These are phyloP conservation scores for Mycena sanguinolenta DNA, from an alignment of 768 basidiomycete genomes.

Conservation along the genomic window DNA sequence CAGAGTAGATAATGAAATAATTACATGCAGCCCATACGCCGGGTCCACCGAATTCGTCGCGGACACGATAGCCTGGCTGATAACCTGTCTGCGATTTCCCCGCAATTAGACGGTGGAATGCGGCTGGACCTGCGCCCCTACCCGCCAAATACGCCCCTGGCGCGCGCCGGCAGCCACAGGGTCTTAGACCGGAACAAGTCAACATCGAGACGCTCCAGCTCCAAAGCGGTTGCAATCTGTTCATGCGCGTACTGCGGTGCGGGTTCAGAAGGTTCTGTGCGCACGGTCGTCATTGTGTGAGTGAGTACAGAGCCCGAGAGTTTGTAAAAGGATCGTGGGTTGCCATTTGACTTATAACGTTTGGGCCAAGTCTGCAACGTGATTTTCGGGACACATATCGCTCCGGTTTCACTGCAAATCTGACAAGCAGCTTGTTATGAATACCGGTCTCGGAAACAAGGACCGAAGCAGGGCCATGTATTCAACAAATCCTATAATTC, in stretches of 20 bases:
- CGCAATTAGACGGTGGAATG: neutral
- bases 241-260: constrained; percentile 47
- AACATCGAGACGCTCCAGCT: constrained; percentile 83
- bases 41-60: constrained; percentile 82
- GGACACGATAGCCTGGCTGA: constrained; percentile 87
- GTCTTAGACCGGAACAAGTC: constrained; percentile 85
- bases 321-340: neutral
- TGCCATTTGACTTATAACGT: neutral
- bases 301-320: neutral
- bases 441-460: too few relatives aligned
- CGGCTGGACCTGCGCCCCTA: constrained; percentile 39
- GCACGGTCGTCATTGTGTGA: constrained; percentile 2
- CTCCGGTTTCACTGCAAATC: neutral
- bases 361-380: neutral
- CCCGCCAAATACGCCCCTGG: constrained; percentile 88
- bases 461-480: neutral
- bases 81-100: constrained; percentile 71
- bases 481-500: constrained; percentile 62
- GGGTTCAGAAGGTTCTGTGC: constrained; percentile 1
- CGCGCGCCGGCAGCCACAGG: constrained; percentile 70
- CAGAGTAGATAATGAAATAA: constrained; percentile 41
- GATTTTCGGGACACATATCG: constrained; percentile 2
- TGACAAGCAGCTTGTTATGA: too few relatives aligned
- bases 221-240: constrained; percentile 79
- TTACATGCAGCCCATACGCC: constrained; percentile 78